Conservation (phyloP, 2,329 filamentous ascomycete species). For the Fusarium kyushuense region DNA sequence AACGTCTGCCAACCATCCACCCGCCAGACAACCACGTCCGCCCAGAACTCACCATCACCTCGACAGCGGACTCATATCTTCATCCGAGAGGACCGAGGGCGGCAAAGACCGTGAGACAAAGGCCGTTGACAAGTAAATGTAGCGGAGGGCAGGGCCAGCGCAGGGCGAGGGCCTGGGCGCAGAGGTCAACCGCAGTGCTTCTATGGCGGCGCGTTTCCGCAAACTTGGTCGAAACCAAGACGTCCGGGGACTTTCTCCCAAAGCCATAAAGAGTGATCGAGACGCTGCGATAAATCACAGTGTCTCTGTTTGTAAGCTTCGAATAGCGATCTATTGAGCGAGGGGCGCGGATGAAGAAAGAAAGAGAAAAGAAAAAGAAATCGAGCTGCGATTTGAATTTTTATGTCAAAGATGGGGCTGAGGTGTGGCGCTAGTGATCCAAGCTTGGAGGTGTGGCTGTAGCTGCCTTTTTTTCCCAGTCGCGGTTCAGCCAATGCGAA, state of each 20-base stretch:
- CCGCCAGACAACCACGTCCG: constrained; percentile 30
- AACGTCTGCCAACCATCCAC: constrained; percentile 58
- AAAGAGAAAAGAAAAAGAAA: constrained; percentile 41
- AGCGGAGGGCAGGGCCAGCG: constrained; percentile 59
- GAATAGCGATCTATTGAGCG: constrained; percentile 99
- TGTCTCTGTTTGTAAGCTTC: constrained; percentile 94
- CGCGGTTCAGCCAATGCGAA: constrained; percentile 45
- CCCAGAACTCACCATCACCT: constrained; percentile 39
- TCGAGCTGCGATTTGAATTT: constrained; percentile 36
- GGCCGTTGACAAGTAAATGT: constrained; percentile 52
- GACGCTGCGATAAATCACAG: constrained; percentile 46
- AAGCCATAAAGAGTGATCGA: constrained; percentile 71
- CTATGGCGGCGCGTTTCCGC: constrained; percentile 99
- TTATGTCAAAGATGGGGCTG: constrained; percentile 45
- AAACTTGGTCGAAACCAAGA: constrained; percentile 59
- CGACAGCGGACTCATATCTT: constrained; percentile 85
- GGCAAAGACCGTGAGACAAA: constrained; percentile 47
- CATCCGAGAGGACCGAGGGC: constrained; percentile 72
- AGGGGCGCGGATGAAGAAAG: constrained; percentile 72
- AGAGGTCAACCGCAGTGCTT: constrained; percentile 94
- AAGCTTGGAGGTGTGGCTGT: constrained; percentile 34
- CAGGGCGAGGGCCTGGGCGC: constrained; percentile 66
- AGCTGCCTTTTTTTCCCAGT: constrained; percentile 34
- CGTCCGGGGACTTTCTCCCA: constrained; percentile 99
- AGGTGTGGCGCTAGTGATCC: constrained; percentile 36